Percentiles rank a stretch among this genome's conserved stretches.
These are phyloP conservation scores for Populus euphratica DNA, from an alignment of 345 rosid species.

Conservation along the genomic window DNA sequence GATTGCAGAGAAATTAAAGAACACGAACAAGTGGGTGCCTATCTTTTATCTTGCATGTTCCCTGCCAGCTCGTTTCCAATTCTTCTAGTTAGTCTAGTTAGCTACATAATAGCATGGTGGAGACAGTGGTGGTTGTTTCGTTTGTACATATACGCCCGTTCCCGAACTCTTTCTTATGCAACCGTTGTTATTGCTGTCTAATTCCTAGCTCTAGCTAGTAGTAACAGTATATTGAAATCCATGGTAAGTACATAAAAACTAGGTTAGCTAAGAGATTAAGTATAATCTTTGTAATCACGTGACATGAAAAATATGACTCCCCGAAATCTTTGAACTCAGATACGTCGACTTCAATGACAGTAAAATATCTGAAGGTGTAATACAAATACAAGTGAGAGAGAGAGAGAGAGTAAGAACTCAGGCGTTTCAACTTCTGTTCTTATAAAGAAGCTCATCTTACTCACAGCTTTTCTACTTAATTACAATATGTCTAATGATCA, in stretches of 20 bases:
- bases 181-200: background rate
- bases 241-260: background rate
- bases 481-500: slow-evolving; percentile 19
- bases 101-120: too few species aligned
- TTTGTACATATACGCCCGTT: background rate
- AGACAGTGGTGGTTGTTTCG: background rate
- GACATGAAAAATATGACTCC: too few species aligned
- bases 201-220: background rate
- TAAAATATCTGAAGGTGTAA: background rate
- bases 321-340: background rate
- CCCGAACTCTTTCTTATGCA: background rate
- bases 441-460: slow-evolving; percentile 10
- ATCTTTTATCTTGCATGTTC: background rate
- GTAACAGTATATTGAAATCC: background rate
- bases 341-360: background rate
- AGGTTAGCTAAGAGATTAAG: background rate
- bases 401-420: background rate
- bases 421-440: slow-evolving; percentile 7
- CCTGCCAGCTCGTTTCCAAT: background rate
- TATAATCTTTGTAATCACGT: background rate
- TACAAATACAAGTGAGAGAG: background rate
- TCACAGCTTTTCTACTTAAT: background rate
- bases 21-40: background rate
- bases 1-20: background rate
- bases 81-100: background rate